These are phyloP conservation scores for Acanthamoeba royreba DNA, from an alignment of 208 protist species.

Conservation along the genomic window DNA sequence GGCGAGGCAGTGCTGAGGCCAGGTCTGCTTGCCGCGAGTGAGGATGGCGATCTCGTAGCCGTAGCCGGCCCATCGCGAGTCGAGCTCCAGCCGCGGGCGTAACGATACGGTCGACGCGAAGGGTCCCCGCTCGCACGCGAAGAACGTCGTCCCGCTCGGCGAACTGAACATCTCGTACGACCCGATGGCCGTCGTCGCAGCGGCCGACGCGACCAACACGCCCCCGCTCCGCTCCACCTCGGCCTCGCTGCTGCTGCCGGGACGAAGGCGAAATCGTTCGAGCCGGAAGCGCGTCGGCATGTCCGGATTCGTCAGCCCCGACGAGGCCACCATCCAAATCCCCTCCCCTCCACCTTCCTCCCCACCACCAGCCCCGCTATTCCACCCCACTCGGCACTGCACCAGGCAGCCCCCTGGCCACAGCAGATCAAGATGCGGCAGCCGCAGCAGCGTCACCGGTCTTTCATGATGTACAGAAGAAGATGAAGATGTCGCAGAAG, in stretches of 20 bases:
- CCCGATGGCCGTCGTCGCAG: no score
- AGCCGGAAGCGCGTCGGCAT: neutral
- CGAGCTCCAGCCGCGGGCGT: neutral
- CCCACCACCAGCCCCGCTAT: neutral
- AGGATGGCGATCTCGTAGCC: neutral
- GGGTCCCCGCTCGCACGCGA: neutral
- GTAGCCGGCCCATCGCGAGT: neutral
- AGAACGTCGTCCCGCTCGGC: neutral
- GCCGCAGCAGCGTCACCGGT: neutral
- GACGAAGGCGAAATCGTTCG: neutral
- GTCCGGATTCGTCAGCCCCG: neutral
- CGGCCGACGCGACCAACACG: no score
- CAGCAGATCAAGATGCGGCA: neutral
- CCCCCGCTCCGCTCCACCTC: neutral
- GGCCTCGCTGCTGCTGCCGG: neutral
- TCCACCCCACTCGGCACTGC: neutral
- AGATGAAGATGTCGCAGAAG: no score
- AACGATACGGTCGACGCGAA: neutral
- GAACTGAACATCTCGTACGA: neutral
- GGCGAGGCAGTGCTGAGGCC: neutral
- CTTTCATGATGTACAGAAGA: no score
- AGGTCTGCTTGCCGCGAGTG: neutral
- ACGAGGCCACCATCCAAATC: neutral
- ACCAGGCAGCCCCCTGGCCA: neutral
- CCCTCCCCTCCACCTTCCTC: neutral